Conservation (phyloP, 345 rosid species). For the Isatis tinctoria region DNA sequence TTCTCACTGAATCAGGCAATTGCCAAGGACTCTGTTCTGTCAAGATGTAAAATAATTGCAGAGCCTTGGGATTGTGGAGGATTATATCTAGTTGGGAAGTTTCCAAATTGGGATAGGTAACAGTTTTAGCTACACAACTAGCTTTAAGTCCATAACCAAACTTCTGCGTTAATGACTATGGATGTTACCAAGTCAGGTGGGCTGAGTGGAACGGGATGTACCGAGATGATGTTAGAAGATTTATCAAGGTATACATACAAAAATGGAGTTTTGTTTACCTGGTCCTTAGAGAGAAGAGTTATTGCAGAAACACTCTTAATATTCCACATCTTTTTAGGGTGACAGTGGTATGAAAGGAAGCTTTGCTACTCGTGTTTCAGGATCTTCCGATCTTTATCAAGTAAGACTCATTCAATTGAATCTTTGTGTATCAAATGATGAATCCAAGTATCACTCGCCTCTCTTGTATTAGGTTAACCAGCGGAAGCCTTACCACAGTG, state of each 20-base stretch:
- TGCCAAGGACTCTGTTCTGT: slow-evolving; percentile 70
- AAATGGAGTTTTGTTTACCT: not conserved
- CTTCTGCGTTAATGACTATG: too few species aligned
- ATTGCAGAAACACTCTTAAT: not conserved
- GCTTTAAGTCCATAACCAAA: too few species aligned
- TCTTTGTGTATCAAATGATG: not conserved
- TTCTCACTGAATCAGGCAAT: slow-evolving; percentile 57
- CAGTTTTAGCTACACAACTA: not conserved
- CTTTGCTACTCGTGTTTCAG: slow-evolving; percentile 85
- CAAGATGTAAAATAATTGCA: slow-evolving; percentile 87
- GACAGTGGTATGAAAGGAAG: slow-evolving; percentile 90
- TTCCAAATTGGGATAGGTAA: slow-evolving; percentile 98
- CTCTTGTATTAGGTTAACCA: slow-evolving; percentile 54
- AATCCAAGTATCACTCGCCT: not conserved
- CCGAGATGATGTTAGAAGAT: slow-evolving; percentile 79
- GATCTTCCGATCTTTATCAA: slow-evolving; percentile 80
- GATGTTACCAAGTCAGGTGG: slow-evolving; percentile 50
- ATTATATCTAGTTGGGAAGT: slow-evolving; percentile 86
- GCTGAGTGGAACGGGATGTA: slow-evolving; percentile 98
- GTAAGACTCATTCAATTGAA: slow-evolving; percentile 33
- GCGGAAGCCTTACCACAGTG: slow-evolving; percentile 83
- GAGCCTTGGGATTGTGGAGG: slow-evolving; percentile 99
- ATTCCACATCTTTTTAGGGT: slow-evolving; percentile 45
- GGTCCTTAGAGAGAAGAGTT: not conserved
- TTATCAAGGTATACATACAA: slow-evolving; percentile 60